Evolutionary conservation across 148 eudicot species (phyloP).

Genomic region (Silene uniflora): DNA sequence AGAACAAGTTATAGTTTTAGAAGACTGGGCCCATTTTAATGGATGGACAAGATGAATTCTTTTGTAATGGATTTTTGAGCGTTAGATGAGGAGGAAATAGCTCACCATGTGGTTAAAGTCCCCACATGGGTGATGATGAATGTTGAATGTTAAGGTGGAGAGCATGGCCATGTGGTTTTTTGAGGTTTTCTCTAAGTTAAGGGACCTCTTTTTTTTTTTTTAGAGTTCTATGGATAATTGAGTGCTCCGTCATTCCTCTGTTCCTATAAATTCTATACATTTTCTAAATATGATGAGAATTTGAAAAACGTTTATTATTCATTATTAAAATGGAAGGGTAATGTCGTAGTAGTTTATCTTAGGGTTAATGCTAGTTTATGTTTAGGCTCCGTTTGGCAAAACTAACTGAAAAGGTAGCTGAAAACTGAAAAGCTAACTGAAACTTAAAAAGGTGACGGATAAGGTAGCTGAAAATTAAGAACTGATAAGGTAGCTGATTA

Average conservation of each 20-base stretch:
- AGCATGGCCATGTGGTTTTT: constrained; percentile 33
- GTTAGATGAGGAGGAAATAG: constrained; percentile 33
- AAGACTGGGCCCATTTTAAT: constrained; percentile 29
- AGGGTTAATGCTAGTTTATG: constrained; percentile 16
- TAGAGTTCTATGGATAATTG: not conserved
- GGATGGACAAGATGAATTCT: constrained; percentile 35
- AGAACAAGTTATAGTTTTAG: constrained; percentile 31
- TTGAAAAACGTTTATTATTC: too few relatives aligned
- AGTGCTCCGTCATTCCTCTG: too few relatives aligned
- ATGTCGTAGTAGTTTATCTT: constrained; percentile 9
- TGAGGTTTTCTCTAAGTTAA: constrained; percentile 24
- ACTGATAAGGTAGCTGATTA: too few relatives aligned
- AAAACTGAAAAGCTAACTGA: too few relatives aligned
- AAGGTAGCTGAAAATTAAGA: too few relatives aligned
- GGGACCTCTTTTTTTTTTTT: constrained; percentile 14
- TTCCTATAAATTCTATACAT: too few relatives aligned
- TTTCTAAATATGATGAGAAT: too few relatives aligned
- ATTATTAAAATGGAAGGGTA: too few relatives aligned
- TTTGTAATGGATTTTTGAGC: constrained; percentile 22
- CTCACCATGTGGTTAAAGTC: constrained; percentile 35
- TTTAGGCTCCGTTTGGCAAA: too few relatives aligned
- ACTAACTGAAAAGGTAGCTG: too few relatives aligned
- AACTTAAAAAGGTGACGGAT: too few relatives aligned
- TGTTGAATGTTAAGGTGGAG: constrained; percentile 29
- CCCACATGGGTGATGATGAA: constrained; percentile 35